Percentiles rank a stretch among this genome's conserved stretches.
These are phyloP conservation scores for Niveomyces coronatus DNA, from an alignment of 2,329 filamentous ascomycete genomes.

Conservation along the genomic window DNA sequence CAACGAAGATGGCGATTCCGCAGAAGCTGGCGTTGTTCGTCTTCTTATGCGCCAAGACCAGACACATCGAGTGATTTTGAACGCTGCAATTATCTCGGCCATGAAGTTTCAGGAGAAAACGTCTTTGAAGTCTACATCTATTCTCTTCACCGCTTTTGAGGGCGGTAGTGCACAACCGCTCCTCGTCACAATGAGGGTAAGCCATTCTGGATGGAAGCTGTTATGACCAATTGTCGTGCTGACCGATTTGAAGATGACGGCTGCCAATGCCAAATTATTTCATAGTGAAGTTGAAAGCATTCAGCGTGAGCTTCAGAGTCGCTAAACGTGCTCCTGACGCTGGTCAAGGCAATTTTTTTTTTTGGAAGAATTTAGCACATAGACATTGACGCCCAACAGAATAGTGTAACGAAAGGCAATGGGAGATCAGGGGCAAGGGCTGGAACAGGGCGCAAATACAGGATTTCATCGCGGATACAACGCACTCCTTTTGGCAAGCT, in stretches of 20 bases:
- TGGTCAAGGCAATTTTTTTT: neutral
- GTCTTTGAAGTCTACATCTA: conserved; percentile 57
- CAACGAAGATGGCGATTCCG: conserved; percentile 27
- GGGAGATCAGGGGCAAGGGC: conserved; percentile 2
- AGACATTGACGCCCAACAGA: conserved; percentile 1
- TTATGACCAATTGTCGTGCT: too few relatives aligned
- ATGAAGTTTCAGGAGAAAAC: conserved; percentile 74
- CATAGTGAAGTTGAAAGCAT: conserved; percentile 38
- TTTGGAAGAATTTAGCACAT: neutral
- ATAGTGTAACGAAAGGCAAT: neutral
- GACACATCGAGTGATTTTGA: conserved; percentile 76
- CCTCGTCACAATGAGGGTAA: conserved; percentile 51
- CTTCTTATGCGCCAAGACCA: conserved; percentile 89
- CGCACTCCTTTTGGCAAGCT: conserved; percentile 5
- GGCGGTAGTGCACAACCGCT: conserved; percentile 43
- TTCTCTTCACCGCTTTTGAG: conserved; percentile 57
- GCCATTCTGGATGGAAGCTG: conserved; percentile 16
- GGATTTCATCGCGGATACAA: conserved; percentile 4
- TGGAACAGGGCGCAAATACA: conserved; percentile 10
- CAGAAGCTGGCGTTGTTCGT: conserved; percentile 42
- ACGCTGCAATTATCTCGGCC: conserved; percentile 67
- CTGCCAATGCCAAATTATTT: conserved; percentile 42
- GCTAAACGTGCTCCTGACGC: conserved; percentile 15
- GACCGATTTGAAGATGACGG: conserved; percentile 36
- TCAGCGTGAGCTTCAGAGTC: conserved; percentile 38